phyloP scores from a whole-genome alignment of 2,329 filamentous ascomycete genomes.

The Colletotrichum phormii region DNA sequence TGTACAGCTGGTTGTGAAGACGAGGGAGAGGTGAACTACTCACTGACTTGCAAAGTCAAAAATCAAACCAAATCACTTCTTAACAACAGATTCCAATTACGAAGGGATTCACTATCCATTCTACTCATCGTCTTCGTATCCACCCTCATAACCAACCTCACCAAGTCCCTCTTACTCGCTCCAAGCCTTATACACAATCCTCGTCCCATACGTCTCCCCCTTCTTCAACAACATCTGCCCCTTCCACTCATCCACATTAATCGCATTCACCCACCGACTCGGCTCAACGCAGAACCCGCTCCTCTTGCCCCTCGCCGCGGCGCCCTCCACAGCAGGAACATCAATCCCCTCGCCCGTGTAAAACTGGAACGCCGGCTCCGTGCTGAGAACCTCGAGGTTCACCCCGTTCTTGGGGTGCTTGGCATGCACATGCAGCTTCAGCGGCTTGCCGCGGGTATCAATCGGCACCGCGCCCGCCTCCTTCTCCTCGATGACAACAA shows the following conservation, averaged over 20 bases:
- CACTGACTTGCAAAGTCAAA: neutral
- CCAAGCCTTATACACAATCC: conserved; percentile 89
- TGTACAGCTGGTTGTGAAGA: too few species aligned
- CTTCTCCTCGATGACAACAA: conserved; percentile 77
- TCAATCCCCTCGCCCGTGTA: conserved; percentile 91
- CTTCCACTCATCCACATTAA: conserved; percentile 85
- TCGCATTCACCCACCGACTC: conserved; percentile 88
- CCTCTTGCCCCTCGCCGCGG: conserved; percentile 73
- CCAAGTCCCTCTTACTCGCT: conserved; percentile 61
- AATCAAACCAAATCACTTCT: neutral
- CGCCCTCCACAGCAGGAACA: conserved; percentile 73
- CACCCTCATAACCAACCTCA: neutral
- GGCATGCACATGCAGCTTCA: conserved; percentile 77
- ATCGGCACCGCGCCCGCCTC: conserved; percentile 70
- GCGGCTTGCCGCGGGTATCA: conserved; percentile 74
- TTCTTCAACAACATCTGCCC: conserved; percentile 83
- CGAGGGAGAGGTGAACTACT: too few species aligned
- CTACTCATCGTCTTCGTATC: neutral
- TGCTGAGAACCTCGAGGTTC: conserved; percentile 88
- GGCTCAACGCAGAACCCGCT: conserved; percentile 94
- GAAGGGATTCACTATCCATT: neutral
- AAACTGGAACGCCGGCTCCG: conserved; percentile 96
- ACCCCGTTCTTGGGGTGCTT: conserved; percentile 80
- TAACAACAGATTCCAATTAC: neutral
- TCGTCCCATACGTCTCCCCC: conserved; percentile 84